phyloP scores from a whole-genome alignment of 108 stramenopile species.

The Conticribra guillardii region DNA sequence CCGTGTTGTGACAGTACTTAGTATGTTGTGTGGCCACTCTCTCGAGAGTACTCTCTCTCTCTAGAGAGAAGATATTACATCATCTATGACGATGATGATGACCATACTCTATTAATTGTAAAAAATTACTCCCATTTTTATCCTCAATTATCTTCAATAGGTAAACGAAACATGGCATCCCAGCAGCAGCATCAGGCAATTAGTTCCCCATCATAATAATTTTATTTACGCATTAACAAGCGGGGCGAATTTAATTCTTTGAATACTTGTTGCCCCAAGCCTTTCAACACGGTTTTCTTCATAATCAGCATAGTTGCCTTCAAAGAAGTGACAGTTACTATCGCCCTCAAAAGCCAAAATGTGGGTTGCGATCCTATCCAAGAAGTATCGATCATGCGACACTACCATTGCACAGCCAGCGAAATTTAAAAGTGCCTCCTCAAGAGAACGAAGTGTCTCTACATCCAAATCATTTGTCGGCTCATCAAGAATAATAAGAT shows the following conservation, averaged over 20 bases:
- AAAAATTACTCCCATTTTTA: too few species aligned
- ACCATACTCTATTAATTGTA: too few species aligned
- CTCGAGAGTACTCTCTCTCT: too few species aligned
- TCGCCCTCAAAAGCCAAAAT: constrained; percentile 97
- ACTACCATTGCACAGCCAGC: constrained; percentile 95
- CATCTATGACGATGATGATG: too few species aligned
- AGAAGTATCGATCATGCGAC: constrained; percentile 95
- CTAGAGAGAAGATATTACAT: too few species aligned
- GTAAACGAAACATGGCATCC: too few species aligned
- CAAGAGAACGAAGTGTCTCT: constrained; percentile 86
- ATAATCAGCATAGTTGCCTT: constrained; percentile 92
- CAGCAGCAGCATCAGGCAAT: too few species aligned
- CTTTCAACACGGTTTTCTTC: constrained; percentile 73
- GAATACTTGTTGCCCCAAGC: constrained; percentile 83
- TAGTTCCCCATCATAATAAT: neutral
- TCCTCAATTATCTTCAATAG: too few species aligned
- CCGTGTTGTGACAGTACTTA: too few species aligned
- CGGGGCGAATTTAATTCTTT: constrained; percentile 87
- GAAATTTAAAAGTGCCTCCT: constrained; percentile 93
- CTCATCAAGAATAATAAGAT: constrained; percentile 92
- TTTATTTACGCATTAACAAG: constrained; percentile 66
- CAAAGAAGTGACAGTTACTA: constrained; percentile 79
- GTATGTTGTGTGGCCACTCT: too few species aligned
- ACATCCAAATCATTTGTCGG: constrained; percentile 93
- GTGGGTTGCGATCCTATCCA: constrained; percentile 94